A percentile compares a stretch with the other conserved stretches of the same genome.
phyloP scores from a whole-genome alignment of 805 yeast genomes.

The Yarrowia porcina region DNA sequence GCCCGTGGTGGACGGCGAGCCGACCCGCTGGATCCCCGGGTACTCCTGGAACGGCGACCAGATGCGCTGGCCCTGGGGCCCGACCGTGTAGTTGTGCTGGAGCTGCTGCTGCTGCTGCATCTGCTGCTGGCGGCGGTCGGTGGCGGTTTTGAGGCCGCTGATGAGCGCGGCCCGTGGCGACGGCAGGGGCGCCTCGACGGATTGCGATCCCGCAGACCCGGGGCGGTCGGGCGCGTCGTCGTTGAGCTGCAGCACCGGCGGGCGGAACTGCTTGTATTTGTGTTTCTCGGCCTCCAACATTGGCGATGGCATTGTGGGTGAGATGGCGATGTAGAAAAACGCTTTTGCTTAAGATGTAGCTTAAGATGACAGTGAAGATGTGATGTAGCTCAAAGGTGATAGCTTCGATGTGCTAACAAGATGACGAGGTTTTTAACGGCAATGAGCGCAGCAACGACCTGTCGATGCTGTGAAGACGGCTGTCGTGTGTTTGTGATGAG shows the following conservation, averaged over 20 bases:
- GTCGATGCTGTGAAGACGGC: too few relatives aligned
- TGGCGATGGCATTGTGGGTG: conserved; percentile 2
- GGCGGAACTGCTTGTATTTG: conserved; percentile 29
- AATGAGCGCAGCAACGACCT: too few relatives aligned
- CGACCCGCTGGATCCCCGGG: conserved; percentile 18
- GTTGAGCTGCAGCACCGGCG: conserved; percentile 25
- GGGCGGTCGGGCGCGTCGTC: conserved; percentile 13
- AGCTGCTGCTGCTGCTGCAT: conserved; percentile 28
- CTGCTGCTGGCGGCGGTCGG: conserved; percentile 33
- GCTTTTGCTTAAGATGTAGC: too few relatives aligned
- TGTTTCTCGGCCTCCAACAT: conserved; percentile 25
- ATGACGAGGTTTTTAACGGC: too few relatives aligned
- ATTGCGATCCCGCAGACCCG: neutral
- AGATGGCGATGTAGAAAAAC: neutral
- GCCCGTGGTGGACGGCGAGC: conserved; percentile 4
- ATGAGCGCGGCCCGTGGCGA: conserved; percentile 35
- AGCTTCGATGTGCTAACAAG: too few relatives aligned
- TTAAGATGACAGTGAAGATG: too few relatives aligned
- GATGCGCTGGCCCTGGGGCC: conserved; percentile 25
- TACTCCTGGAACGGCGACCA: conserved; percentile 23
- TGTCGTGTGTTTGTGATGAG: too few relatives aligned
- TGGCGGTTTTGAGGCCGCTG: conserved; percentile 34
- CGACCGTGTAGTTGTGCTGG: conserved; percentile 15
- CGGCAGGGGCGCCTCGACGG: conserved; percentile 24
- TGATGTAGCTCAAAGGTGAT: too few relatives aligned